A percentile compares a stretch with the other conserved stretches of the same genome.
Evolutionary conservation across 1,284 basidiomycete species (phyloP).

Genomic region (Sporisorium iseilematis-ciliati): DNA sequence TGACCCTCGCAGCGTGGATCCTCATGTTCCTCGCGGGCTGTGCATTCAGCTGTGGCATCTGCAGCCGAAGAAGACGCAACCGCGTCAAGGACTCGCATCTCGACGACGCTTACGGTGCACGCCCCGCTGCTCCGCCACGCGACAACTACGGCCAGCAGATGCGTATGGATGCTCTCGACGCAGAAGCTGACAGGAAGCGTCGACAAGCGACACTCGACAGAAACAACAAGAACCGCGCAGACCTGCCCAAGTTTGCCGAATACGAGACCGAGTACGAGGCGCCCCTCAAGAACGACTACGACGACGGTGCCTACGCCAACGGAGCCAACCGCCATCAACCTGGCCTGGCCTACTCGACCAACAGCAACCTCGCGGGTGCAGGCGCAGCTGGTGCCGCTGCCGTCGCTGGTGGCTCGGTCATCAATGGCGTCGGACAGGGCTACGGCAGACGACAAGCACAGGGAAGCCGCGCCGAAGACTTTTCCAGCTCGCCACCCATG

Average conservation of each 20-base stretch:
- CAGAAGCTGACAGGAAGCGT: constrained; percentile 57
- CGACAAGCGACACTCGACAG: constrained; percentile 49
- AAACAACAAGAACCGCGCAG: constrained; percentile 19
- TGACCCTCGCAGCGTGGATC: constrained; percentile 63
- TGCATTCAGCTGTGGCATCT: constrained; percentile 59
- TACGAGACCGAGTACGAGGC: constrained; percentile 63
- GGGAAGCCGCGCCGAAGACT: constrained; percentile 29
- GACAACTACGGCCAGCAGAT: constrained; percentile 56
- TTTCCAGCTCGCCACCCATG: constrained; percentile 35
- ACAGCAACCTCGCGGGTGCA: constrained; percentile 27
- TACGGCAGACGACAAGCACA: constrained; percentile 51
- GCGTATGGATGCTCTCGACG: constrained; percentile 65
- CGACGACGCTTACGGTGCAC: constrained; percentile 40
- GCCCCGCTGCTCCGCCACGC: constrained; percentile 21
- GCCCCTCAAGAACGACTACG: constrained; percentile 61
- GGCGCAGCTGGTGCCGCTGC: constrained; percentile 25
- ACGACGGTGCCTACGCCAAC: constrained; percentile 41
- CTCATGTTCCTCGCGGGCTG: constrained; percentile 57
- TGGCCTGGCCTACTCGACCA: constrained; percentile 47
- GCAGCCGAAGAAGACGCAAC: constrained; percentile 45
- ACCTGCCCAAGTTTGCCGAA: constrained; percentile 65
- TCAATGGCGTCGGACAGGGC: constrained; percentile 56
- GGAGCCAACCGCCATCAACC: constrained; percentile 33
- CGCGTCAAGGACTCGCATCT: constrained; percentile 52
- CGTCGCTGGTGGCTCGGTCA: constrained; percentile 32